Percentiles rank a stretch among this genome's conserved stretches.
Conservation (phyloP, 139 green algal species). For the Coccomyxa sp. region DNA sequence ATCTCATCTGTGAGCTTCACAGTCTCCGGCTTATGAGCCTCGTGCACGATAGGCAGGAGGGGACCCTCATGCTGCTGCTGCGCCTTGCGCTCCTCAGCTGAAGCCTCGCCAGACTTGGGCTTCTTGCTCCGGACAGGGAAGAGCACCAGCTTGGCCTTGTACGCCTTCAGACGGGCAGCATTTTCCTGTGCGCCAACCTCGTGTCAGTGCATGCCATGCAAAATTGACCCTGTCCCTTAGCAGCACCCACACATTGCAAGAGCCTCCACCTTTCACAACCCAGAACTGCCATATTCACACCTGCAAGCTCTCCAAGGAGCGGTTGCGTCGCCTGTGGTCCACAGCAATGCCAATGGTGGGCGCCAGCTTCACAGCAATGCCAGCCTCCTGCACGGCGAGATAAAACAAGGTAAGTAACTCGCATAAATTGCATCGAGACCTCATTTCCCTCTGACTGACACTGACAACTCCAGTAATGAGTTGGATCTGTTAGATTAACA, state of each 20-base stretch:
- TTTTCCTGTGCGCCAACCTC: constrained; percentile 68
- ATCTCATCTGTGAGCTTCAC: constrained; percentile 83
- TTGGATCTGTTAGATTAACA: background rate
- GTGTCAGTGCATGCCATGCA: background rate
- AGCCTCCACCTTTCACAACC: background rate
- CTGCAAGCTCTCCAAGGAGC: constrained; percentile 89
- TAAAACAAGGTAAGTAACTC: background rate
- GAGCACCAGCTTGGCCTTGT: constrained; percentile 93
- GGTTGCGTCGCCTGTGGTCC: constrained; percentile 93
- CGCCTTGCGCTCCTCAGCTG: constrained; percentile 63
- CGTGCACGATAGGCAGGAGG: constrained; percentile 61
- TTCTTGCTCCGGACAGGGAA: constrained; percentile 91
- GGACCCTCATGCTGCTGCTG: constrained; percentile 49
- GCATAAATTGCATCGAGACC: background rate
- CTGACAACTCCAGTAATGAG: background rate
- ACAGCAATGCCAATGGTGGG: constrained; percentile 95
- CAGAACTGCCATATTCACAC: constrained; percentile 21
- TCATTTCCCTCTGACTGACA: background rate
- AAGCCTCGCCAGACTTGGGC: constrained; percentile 88
- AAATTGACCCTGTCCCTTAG: background rate
- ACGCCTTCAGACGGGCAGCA: constrained; percentile 91
- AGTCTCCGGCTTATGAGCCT: constrained; percentile 64
- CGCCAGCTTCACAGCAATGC: constrained; percentile 86
- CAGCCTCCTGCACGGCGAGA: constrained; percentile 77
- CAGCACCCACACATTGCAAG: background rate